Evolutionary conservation across 1,284 basidiomycete species (phyloP), one percentile per base, ranked within the genome.

Genomic region (Exobasidium cylindrosporum): DNA sequence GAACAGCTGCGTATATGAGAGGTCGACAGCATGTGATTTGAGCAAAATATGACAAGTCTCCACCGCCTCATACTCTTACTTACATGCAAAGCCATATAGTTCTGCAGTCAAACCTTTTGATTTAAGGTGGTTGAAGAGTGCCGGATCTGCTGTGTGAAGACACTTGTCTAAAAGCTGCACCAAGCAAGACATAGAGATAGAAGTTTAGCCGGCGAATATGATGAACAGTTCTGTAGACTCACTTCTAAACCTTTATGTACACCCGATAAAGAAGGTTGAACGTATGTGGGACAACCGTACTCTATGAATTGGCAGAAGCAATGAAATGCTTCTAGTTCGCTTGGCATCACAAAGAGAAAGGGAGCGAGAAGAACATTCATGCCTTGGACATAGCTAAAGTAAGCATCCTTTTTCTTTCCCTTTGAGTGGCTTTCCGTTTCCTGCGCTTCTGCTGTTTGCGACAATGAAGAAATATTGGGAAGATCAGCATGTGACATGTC

Each of bases 341-440:
- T 92, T 1, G 92, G 91, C 87, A 97, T 89, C 10, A 90, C 91
- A 79, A 96, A 97, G 45, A 98, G 84, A 80, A 97, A 97, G 0
- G 95, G 95, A 0, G 95, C 95, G 17, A 93, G 92, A 31, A 98
- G 86, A 43, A 97, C 95, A 80, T 98, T 98, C 93, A 97, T 97
- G 35, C 94, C 94, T 81, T 96, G 94, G 10, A 97, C 92, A 75
- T 97, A 97, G 43, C 89, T 91, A 80, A 96, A 94, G 6, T n/a
- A 21, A 21, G 21, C 17, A 17, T 13, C 57, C 26, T 58, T 43
- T 6, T 57, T 23, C 14, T 14, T 13, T 7, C 26, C 35, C 24
- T 57, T 45, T 47, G 31, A 14, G 30, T 55, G 13, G 21, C 17
- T 7, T 1, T 21, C 54, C 13, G 21, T 43, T 7, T 35, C 45